Evolutionary conservation across 2,329 filamentous ascomycete genomes (phyloP), one percentile per base, ranked within the genome.

Genomic region (Aschersonia sp.): DNA sequence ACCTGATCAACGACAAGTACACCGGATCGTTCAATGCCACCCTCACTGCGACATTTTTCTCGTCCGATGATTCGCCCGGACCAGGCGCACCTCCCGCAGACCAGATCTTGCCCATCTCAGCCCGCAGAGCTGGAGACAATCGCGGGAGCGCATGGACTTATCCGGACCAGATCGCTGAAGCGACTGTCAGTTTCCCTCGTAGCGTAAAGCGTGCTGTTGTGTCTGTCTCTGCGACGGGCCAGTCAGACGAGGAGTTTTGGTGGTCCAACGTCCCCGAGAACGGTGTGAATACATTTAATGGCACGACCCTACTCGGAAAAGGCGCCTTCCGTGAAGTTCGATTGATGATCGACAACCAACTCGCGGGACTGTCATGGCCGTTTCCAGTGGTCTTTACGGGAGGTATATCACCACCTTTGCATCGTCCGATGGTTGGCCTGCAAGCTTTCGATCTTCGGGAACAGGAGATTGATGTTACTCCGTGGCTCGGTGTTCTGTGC

Each of bases 321-420:
- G 82, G 82, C 4, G 79, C 85, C 1, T 91, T 85, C 60, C 78
- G 87, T 29, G 87, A 94, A 65, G 73, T 92, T 1, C 85, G 89
- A 55, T 67, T 92, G 1, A 68, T 76, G 43, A 85, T 94, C 47
- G 86, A 94, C 57, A 84, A 76, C 1, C 65, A 73, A 20, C 63
- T 91, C 29, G 84, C 84, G 1, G 87, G 86, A 2, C 78, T 89
- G 2, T 75, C 79, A 32, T 92, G 84, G 85, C 88, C 87, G 1
- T 91, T 85, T 56, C 85, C 86, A 0, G 74, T 88, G 20, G 82
- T 94, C 45, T 91, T 89, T 56, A 89, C 87, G 0, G 87, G 88
- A 3, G 86, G 86, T 1, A 72, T 94, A 5, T 81, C 84, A 1
- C 85, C 85, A 4, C 78, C 79, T 1, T 73, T 92, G 40, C 88